Percentiles rank a stretch among this genome's conserved stretches.
These are phyloP conservation scores for Trichosanthes cucumerina DNA, from an alignment of 306 rosid species.

Conservation along the genomic window DNA sequence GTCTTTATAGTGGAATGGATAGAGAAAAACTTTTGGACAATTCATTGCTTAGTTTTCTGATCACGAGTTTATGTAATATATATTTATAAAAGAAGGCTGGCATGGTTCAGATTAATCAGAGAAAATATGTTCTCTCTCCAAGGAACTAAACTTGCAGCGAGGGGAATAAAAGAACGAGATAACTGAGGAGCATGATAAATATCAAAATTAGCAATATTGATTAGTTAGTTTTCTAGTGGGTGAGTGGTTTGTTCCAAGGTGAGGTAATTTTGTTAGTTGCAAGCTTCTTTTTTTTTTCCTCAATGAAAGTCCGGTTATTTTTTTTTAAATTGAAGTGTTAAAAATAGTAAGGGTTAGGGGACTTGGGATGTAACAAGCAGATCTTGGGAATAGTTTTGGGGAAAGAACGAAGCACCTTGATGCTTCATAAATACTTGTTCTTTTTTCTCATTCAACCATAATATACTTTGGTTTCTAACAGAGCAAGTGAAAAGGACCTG, in stretches of 20 bases:
- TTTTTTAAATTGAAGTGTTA: neutral
- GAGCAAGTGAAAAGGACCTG: neutral
- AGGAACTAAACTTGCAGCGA: neutral
- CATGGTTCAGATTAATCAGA: neutral
- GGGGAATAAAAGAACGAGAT: neutral
- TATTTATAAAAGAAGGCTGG: neutral
- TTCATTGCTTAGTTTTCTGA: neutral
- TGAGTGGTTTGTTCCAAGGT: neutral
- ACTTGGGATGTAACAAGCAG: neutral
- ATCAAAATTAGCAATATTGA: neutral
- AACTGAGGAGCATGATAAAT: neutral
- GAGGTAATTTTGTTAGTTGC: neutral
- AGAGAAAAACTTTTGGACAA: neutral
- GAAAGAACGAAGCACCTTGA: neutral
- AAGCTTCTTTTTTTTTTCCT: neutral
- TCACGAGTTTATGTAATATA: neutral
- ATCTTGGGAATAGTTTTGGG: neutral
- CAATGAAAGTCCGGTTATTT: no score
- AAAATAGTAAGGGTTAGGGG: neutral
- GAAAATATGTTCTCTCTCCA: neutral
- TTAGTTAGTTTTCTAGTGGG: neutral
- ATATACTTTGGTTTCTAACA: neutral
- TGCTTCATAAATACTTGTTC: neutral
- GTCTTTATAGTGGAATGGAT: neutral
- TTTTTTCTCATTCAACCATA: neutral